Evolutionary conservation across 164 flowering plant species (phyloP), one percentile per base, ranked within the genome.

Genomic region (Cinnamomum micranthum): DNA sequence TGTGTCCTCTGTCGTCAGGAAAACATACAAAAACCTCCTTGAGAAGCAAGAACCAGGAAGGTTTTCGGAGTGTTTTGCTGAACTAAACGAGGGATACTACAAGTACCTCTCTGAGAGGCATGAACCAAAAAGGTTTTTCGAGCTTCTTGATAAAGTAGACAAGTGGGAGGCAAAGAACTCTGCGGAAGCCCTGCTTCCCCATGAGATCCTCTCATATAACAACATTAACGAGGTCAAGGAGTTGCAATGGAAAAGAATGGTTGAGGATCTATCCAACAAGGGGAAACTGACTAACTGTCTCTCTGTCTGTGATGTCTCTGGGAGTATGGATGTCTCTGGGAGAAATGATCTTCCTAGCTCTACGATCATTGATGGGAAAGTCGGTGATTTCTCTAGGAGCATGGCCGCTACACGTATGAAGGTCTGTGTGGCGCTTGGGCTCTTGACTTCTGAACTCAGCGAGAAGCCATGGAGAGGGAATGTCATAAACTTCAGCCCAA

Each of bases 1-100:
- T 31, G 88, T 88, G 13, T 73, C 88, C 9, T 88, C 89, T 87
- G 86, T 86, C 12, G 91, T 89, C 11, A 88, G 84, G 89, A 86
- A 84, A 47, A 77, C 20, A 23, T 86, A 88, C 83, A 86, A 84
- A 62, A 55, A 66, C 7, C 68, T 66, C 65, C 86, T 88, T 68
- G 0, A 1, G 50, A 82, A 85, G 74, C 91, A 86, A 33, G 91
- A 88, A 19, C 55, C 20, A 25, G 76, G 76, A 17, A 72, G 87
- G 33, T 88, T 88, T 71, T 1, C 20, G 3, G 79, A 71, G 28
- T 28, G 28, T 28, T 3, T 28, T 28, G 28, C 28, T 28, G 28
- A 28, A 28, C 28, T 28, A 28, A 28, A 28, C 28, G 3, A 28
- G 3, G 28, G 28, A 28, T 28, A 28, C 28, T 2, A 2, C 28